phyloP scores from a whole-genome alignment of 768 basidiomycete genomes.

The Pilatotrama ljubarskyi region DNA sequence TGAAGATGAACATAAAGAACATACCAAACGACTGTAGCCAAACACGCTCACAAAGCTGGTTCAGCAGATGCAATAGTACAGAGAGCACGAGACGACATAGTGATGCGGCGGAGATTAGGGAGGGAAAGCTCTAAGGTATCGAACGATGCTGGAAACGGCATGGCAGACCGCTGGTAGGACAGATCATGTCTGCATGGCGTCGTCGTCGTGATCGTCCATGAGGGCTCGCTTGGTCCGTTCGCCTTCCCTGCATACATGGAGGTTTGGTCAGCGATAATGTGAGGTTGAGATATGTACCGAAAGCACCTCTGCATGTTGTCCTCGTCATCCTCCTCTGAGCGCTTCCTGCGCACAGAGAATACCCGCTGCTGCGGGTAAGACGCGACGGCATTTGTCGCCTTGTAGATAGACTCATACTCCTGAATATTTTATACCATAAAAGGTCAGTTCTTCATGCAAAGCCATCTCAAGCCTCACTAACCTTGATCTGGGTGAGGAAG shows the following conservation, averaged over 20 bases:
- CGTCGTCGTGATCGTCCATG: conserved; percentile 34
- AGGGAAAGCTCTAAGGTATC: conserved; percentile 10
- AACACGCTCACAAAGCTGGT: not conserved
- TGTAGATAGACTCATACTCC: conserved; percentile 95
- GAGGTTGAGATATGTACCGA: not conserved
- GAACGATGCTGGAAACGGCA: not conserved
- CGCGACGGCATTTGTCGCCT: conserved; percentile 66
- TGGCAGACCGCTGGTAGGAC: not conserved
- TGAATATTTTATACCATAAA: conserved; percentile 35
- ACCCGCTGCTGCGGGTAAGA: conserved; percentile 51
- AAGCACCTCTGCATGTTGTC: conserved; percentile 47
- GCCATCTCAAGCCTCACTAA: conserved; percentile 28
- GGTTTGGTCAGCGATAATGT: not conserved
- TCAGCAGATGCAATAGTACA: conserved; percentile 13
- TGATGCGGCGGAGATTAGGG: conserved; percentile 4
- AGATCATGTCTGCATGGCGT: conserved; percentile 32
- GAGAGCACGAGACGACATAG: conserved; percentile 10
- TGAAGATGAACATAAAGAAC: too few relatives aligned
- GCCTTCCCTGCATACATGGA: conserved; percentile 33
- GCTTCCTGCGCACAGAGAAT: conserved; percentile 59
- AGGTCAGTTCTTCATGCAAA: not conserved
- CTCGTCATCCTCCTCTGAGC: conserved; percentile 70
- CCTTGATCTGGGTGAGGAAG: conserved; percentile 92
- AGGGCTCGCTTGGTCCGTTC: conserved; percentile 45
- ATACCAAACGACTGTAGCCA: not conserved